Evolutionary conservation across 345 rosid species (phyloP).

Genomic region (Euphorbia tirucalli): DNA sequence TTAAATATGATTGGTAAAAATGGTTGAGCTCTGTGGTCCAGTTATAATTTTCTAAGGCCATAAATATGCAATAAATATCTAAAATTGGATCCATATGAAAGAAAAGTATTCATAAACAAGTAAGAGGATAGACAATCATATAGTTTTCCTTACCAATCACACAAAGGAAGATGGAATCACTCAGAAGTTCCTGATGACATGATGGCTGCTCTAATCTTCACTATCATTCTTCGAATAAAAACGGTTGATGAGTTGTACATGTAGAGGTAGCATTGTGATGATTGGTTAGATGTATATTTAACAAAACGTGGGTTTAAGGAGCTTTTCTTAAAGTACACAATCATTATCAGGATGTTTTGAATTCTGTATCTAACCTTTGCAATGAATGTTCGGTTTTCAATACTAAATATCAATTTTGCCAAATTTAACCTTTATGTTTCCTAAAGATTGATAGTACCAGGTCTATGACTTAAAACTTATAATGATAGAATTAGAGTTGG

Average conservation of each 20-base stretch:
- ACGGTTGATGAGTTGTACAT: background rate
- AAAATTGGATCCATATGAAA: background rate
- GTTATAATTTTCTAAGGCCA: background rate
- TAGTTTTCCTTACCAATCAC: background rate
- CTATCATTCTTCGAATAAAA: background rate
- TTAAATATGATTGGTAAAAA: too few relatives aligned
- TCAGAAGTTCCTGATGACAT: background rate
- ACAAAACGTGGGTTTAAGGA: background rate
- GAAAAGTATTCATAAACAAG: background rate
- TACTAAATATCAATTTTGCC: too few relatives aligned
- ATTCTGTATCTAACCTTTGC: too few relatives aligned
- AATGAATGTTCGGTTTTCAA: too few relatives aligned
- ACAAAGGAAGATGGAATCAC: background rate
- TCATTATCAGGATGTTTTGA: background rate
- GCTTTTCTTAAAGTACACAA: background rate
- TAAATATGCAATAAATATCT: background rate
- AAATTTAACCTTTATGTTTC: too few relatives aligned
- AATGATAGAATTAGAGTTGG: too few relatives aligned
- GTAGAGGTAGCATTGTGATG: background rate
- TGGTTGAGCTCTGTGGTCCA: too few relatives aligned
- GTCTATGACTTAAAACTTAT: too few relatives aligned
- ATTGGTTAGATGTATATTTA: background rate
- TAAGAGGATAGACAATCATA: background rate
- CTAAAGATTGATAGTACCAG: too few relatives aligned
- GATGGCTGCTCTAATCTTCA: too few relatives aligned